Evolutionary conservation across 1,284 basidiomycete genomes (phyloP).

Genomic region (Stygiomarasmius scandens): DNA sequence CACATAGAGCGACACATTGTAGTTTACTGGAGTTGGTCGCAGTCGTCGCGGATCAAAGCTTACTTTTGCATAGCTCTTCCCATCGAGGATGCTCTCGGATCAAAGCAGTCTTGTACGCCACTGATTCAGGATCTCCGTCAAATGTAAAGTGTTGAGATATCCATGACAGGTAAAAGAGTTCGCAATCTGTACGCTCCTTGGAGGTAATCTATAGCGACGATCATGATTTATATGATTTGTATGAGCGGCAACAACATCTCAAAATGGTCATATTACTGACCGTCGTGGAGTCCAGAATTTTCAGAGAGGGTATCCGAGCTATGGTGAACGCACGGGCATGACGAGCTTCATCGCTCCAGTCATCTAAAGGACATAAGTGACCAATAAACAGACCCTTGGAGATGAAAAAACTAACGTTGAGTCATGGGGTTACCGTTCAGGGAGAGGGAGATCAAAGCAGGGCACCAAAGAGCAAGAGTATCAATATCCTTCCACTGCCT

Average conservation of each 20-base stretch:
- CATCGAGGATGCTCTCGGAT: conserved; percentile 62
- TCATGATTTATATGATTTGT: conserved; percentile 20
- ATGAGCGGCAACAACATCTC: background rate
- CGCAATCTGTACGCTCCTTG: conserved; percentile 83
- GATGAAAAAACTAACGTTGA: conserved; percentile 46
- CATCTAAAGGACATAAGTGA: conserved; percentile 9
- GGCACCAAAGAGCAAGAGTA: conserved; percentile 66
- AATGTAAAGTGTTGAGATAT: conserved; percentile 48
- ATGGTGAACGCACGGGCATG: conserved; percentile 70
- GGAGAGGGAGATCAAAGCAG: conserved; percentile 60
- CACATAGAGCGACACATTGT: too few relatives aligned
- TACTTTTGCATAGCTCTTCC: conserved; percentile 64
- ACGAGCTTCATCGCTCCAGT: conserved; percentile 42
- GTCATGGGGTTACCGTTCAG: conserved; percentile 65
- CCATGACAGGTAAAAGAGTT: conserved; percentile 80
- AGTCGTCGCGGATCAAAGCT: conserved; percentile 27
- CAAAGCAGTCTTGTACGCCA: conserved; percentile 35
- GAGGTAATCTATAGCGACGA: conserved; percentile 55
- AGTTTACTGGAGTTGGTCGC: background rate
- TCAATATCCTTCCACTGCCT: conserved; percentile 72
- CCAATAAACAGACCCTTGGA: too few relatives aligned
- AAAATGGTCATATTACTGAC: conserved; percentile 42
- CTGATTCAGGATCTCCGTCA: conserved; percentile 33
- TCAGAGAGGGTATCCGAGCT: conserved; percentile 69
- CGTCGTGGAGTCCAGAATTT: conserved; percentile 66